Evolutionary conservation across 2,329 filamentous ascomycete genomes (phyloP).

Genomic region (Drechslerella stenobrocha): DNA sequence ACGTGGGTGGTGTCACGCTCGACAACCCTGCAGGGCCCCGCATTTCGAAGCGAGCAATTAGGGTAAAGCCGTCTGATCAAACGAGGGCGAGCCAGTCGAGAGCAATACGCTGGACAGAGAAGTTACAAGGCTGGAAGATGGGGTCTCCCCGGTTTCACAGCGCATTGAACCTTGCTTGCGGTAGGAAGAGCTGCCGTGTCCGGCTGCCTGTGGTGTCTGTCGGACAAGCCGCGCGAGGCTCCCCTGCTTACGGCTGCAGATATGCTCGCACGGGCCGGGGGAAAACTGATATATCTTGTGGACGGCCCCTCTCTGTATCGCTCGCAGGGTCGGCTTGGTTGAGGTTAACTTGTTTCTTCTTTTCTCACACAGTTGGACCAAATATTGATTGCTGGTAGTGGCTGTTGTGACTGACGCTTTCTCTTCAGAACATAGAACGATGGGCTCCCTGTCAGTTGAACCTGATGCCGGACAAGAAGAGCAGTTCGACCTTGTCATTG

Average conservation of each 20-base stretch:
- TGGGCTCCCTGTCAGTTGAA: slow-evolving; percentile 39
- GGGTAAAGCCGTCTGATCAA: slow-evolving; percentile 1
- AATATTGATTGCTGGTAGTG: neutral
- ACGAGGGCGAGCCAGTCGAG: neutral
- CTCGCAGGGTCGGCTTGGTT: neutral
- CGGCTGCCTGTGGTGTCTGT: slow-evolving; percentile 16
- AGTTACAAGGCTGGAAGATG: neutral
- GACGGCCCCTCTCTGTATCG: neutral
- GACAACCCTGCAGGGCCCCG: slow-evolving; percentile 6
- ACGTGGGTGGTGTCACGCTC: neutral
- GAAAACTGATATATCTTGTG: neutral
- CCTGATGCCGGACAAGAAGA: slow-evolving; percentile 10
- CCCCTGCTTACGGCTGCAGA: neutral
- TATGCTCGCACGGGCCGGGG: neutral
- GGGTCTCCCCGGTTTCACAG: slow-evolving; percentile 25
- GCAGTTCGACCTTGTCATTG: slow-evolving; percentile 51
- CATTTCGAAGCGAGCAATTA: slow-evolving; percentile 27
- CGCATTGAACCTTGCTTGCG: slow-evolving; percentile 1
- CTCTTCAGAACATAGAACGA: slow-evolving; percentile 23
- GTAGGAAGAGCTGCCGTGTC: slow-evolving; percentile 26
- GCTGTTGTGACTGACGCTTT: neutral
- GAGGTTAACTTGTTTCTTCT: neutral
- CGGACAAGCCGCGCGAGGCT: slow-evolving; percentile 8
- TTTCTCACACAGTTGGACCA: neutral
- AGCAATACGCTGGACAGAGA: neutral